A percentile compares a stretch with the other conserved stretches of the same genome.
phyloP scores from a whole-genome alignment of 495 filamentous ascomycete species.

The Penicillium taxi region DNA sequence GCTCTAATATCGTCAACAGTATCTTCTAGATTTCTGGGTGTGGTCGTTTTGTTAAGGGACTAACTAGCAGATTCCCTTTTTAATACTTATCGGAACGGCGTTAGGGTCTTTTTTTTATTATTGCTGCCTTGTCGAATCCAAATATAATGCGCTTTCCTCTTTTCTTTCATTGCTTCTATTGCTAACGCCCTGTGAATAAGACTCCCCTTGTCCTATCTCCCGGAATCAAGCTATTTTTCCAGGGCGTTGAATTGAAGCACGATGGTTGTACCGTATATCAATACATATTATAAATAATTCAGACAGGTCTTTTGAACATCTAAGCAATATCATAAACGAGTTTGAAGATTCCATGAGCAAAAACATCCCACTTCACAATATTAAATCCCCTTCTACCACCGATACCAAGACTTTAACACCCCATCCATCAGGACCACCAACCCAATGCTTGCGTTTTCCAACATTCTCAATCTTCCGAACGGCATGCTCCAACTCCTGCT shows the following conservation, averaged over 20 bases:
- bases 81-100: constrained; percentile 21
- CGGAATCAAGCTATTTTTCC: no score
- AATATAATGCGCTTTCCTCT: no score
- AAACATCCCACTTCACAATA: no score
- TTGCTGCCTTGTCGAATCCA: constrained; percentile 6
- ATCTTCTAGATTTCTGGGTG: constrained; percentile 58
- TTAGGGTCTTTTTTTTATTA: constrained; percentile 22
- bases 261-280: no score
- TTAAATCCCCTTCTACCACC: constrained; percentile 19
- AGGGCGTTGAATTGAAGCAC: no score
- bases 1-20: constrained; percentile 82
- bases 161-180: no score
- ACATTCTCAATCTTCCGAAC: constrained; percentile 25
- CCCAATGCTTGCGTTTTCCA: constrained; percentile 30
- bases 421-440: constrained; percentile 26
- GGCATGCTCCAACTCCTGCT: constrained; percentile 20
- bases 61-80: constrained; percentile 5
- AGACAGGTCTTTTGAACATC: no score
- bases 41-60: background rate
- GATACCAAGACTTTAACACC: constrained; percentile 22
- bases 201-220: no score
- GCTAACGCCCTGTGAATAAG: no score
- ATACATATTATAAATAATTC: no score
- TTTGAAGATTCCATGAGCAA: no score
- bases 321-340: no score